phyloP scores from a whole-genome alignment of 306 rosid species.

The Glycine latifolia region DNA sequence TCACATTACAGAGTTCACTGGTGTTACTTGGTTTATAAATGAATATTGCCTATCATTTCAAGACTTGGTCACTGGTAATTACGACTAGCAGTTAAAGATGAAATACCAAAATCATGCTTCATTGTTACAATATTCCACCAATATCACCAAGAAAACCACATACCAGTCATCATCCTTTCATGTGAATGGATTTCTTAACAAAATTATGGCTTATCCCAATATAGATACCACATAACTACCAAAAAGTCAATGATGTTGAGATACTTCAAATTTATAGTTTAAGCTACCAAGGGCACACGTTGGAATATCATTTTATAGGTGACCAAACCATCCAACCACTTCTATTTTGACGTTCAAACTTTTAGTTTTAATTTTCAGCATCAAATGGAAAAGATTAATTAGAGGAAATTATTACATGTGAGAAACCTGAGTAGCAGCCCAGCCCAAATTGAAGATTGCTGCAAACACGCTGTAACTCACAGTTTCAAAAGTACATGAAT shows the following conservation, averaged over 20 bases:
- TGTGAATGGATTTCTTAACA: too few relatives aligned
- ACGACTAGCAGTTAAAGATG: background rate
- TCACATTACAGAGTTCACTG: slow-evolving; percentile 20
- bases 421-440: slow-evolving; percentile 99
- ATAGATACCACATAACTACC: too few relatives aligned
- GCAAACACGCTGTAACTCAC: slow-evolving; percentile 90
- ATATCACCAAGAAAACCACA: background rate
- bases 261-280: too few relatives aligned
- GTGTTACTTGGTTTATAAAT: background rate
- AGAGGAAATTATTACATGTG: slow-evolving; percentile 76
- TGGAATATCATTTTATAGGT: too few relatives aligned
- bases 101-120: slow-evolving; percentile 21
- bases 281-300: too few relatives aligned
- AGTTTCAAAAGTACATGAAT: slow-evolving; percentile 67
- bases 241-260: too few relatives aligned
- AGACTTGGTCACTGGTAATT: slow-evolving; percentile 16
- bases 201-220: too few relatives aligned
- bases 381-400: slow-evolving; percentile 37
- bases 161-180: too few relatives aligned
- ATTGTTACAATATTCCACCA: slow-evolving; percentile 18
- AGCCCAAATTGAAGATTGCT: slow-evolving; percentile 89
- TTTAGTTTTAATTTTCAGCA: background rate
- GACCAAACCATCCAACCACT: background rate
- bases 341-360: slow-evolving; percentile 15
- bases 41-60: background rate